Conservation (phyloP, 352 stramenopile species). For the Phytophthora fragariaefolia region DNA sequence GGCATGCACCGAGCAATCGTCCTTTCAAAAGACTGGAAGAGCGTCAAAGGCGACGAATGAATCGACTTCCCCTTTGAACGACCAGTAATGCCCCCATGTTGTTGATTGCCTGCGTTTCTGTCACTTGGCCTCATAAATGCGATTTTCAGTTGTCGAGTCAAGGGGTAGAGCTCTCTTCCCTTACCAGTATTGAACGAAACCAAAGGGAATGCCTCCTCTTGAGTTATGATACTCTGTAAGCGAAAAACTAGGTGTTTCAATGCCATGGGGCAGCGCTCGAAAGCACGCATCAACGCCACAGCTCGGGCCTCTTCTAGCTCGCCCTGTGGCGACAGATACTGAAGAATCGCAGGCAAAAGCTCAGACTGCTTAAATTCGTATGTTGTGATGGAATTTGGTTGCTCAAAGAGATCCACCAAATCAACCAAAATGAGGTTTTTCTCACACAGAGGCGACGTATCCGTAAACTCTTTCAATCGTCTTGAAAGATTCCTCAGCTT, state of each 20-base stretch:
- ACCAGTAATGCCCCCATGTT: slow-evolving; percentile 3
- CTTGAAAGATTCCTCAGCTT: slow-evolving; percentile 75
- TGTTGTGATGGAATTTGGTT: slow-evolving; percentile 78
- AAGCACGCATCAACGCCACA: slow-evolving; percentile 47
- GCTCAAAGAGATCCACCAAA: slow-evolving; percentile 79
- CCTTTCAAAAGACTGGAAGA: slow-evolving; percentile 90
- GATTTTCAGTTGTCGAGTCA: slow-evolving; percentile 78
- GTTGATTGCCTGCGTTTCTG: slow-evolving; percentile 19
- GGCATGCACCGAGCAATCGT: slow-evolving; percentile 72
- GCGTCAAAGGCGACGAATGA: slow-evolving; percentile 74
- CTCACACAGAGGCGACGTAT: slow-evolving; percentile 34
- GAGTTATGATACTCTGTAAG: slow-evolving; percentile 79
- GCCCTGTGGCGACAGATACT: slow-evolving; percentile 50
- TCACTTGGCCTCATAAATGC: slow-evolving; percentile 41
- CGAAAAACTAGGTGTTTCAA: slow-evolving; percentile 66
- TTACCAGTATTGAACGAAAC: slow-evolving; percentile 70
- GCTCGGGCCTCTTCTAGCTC: slow-evolving; percentile 46
- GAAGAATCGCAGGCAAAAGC: slow-evolving; percentile 67
- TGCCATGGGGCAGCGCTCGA: slow-evolving; percentile 52
- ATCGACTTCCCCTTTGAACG: slow-evolving; percentile 49
- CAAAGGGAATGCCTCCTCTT: slow-evolving; percentile 73
- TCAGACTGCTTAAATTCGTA: slow-evolving; percentile 89
- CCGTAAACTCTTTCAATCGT: slow-evolving; percentile 56
- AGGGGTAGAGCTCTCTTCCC: slow-evolving; percentile 75
- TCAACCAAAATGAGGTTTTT: slow-evolving; percentile 69